These are phyloP conservation scores for Wilhelminamyces savonicus DNA, from an alignment of 805 yeast genomes.

Conservation along the genomic window DNA sequence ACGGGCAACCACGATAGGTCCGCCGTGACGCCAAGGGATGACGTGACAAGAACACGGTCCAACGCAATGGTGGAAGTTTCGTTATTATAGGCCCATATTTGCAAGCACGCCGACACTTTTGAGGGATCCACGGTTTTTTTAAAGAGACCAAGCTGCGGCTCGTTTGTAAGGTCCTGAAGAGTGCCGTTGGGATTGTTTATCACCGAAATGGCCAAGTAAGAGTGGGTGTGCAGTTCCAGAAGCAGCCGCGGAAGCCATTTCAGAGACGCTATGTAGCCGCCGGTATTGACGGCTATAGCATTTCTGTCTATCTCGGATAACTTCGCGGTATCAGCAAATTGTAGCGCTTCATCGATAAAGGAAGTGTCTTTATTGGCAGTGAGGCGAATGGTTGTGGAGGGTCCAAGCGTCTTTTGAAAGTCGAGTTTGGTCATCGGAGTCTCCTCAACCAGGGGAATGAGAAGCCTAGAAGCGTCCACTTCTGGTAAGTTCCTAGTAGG, in stretches of 20 bases:
- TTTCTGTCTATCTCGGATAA: constrained; percentile 14
- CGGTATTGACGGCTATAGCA: constrained; percentile 41
- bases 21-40: constrained; percentile 39
- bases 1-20: constrained; percentile 36
- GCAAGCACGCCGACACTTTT: constrained; percentile 1
- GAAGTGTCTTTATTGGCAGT: constrained; percentile 3
- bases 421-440: constrained; percentile 5
- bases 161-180: constrained; percentile 13
- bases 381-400: constrained; percentile 6
- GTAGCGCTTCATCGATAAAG: constrained; percentile 14
- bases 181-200: constrained; percentile 26
- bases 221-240: constrained; percentile 11
- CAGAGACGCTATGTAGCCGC: constrained; percentile 46
- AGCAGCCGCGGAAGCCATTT: constrained; percentile 41
- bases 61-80: constrained; percentile 18
- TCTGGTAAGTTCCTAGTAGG: too few species aligned
- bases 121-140: constrained; percentile 6
- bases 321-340: constrained; percentile 14
- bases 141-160: constrained; percentile 27
- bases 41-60: constrained; percentile 22
- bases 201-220: constrained; percentile 46
- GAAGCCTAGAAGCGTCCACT: too few species aligned
- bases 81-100: constrained; percentile 6
- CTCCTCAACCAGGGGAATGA: too few species aligned
- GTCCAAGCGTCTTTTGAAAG: constrained; percentile 5